Percentiles rank a stretch among this genome's conserved stretches.
phyloP scores from a whole-genome alignment of 495 filamentous ascomycete genomes.

The Stereocaulon alpinum region DNA sequence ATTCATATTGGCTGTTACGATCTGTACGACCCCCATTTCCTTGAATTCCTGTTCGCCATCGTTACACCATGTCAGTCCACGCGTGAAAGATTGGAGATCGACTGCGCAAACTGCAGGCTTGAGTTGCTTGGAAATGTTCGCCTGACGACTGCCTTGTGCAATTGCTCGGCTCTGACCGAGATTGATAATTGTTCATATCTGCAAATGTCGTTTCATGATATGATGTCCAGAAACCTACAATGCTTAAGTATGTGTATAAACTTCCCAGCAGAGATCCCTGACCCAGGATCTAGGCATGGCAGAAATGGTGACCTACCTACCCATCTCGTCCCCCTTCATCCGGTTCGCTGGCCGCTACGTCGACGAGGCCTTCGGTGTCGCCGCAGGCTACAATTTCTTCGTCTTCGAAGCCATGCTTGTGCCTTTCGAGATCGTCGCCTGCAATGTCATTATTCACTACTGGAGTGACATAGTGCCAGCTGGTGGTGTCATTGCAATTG shows the following conservation, averaged over 20 bases:
- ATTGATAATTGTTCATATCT: no score
- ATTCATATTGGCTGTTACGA: constrained; percentile 60
- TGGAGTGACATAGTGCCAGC: constrained; percentile 39
- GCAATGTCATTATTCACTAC: constrained; percentile 37
- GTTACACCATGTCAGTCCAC: no score
- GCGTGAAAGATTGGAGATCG: no score
- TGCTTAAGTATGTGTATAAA: no score
- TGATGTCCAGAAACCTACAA: no score
- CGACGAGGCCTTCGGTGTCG: constrained; percentile 53
- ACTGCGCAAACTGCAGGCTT: no score
- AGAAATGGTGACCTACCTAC: constrained; percentile 76
- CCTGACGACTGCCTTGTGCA: no score
- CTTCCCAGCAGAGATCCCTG: neutral
- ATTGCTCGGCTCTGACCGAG: no score
- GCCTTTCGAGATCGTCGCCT: constrained; percentile 36
- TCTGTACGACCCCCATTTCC: constrained; percentile 26
- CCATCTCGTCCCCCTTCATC: constrained; percentile 74
- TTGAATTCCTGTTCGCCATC: no score
- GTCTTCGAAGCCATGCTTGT: constrained; percentile 42
- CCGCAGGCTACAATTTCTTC: constrained; percentile 64
- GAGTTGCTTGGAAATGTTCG: no score
- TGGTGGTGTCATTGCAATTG: constrained; percentile 35
- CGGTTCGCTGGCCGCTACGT: constrained; percentile 73
- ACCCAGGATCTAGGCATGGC: constrained; percentile 42
- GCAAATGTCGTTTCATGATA: no score